These are phyloP conservation scores for Ganoderma resinaceum DNA, from an alignment of 1,284 basidiomycete genomes.

Conservation along the genomic window DNA sequence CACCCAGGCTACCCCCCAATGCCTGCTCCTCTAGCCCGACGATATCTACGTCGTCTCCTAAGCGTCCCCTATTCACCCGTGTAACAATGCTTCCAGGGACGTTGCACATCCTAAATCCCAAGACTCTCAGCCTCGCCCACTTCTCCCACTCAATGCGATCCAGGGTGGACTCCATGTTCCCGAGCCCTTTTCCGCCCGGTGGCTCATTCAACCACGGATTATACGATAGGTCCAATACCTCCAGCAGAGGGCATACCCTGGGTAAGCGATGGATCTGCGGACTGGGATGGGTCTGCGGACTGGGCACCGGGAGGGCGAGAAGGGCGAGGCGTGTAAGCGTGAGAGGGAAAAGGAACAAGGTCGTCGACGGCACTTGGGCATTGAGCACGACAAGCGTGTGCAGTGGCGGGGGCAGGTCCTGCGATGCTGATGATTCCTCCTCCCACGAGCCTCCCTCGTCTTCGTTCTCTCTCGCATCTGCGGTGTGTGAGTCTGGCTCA, in stretches of 20 bases:
- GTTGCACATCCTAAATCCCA: slow-evolving; percentile 61
- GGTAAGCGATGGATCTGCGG: slow-evolving; percentile 61
- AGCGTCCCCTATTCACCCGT: slow-evolving; percentile 63
- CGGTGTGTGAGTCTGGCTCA: not conserved
- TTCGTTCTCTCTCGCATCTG: not conserved
- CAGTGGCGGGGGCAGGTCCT: slow-evolving; percentile 31
- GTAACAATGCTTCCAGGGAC: slow-evolving; percentile 48
- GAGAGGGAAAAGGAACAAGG: slow-evolving; percentile 58
- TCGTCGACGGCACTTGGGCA: slow-evolving; percentile 42
- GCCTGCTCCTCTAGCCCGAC: slow-evolving; percentile 42
- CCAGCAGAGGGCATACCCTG: slow-evolving; percentile 64
- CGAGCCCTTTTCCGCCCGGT: slow-evolving; percentile 31
- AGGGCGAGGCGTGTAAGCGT: slow-evolving; percentile 66
- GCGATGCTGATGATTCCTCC: slow-evolving; percentile 22
- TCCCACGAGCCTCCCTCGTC: slow-evolving; percentile 34
- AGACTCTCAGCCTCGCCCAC: slow-evolving; percentile 55
- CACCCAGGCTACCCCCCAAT: slow-evolving; percentile 14
- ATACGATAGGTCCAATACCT: slow-evolving; percentile 69
- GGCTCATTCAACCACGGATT: slow-evolving; percentile 60
- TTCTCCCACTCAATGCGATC: slow-evolving; percentile 62
- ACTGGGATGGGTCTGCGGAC: slow-evolving; percentile 54
- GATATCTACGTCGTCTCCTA: slow-evolving; percentile 62
- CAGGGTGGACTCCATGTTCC: slow-evolving; percentile 46
- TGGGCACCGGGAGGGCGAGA: slow-evolving; percentile 49
- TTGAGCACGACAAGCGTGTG: slow-evolving; percentile 44